Percentiles rank a stretch among this genome's conserved stretches.
phyloP scores from a whole-genome alignment of 352 stramenopile species.

The Pythium sp. region DNA sequence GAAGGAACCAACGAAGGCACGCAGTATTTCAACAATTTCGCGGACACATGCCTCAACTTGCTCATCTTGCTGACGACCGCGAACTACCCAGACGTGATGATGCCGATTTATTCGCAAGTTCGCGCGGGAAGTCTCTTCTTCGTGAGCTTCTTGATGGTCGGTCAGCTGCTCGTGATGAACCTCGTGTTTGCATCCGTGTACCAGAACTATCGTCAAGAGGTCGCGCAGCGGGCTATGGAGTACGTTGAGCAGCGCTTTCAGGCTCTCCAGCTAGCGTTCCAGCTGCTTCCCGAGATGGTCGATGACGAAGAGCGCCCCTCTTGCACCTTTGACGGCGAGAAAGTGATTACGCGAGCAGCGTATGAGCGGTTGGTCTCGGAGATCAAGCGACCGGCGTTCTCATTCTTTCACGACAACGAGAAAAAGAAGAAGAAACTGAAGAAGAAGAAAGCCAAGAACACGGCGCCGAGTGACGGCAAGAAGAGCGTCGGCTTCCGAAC shows the following conservation, averaged over 20 bases:
- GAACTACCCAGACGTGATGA: constrained; percentile 85
- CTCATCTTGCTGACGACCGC: constrained; percentile 73
- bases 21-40: constrained; percentile 50
- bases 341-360: constrained; percentile 25
- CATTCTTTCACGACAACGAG: constrained; percentile 25
- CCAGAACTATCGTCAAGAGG: constrained; percentile 56
- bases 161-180: constrained; percentile 80
- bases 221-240: constrained; percentile 25
- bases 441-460: constrained; percentile 6
- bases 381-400: constrained; percentile 30
- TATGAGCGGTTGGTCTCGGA: constrained; percentile 30
- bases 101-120: constrained; percentile 53
- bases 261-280: constrained; percentile 51
- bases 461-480: not conserved
- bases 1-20: constrained; percentile 48
- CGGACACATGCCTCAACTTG: constrained; percentile 51
- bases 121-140: constrained; percentile 61
- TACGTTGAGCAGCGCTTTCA: constrained; percentile 35
- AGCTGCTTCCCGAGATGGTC: constrained; percentile 28
- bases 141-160: constrained; percentile 63
- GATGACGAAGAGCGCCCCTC: constrained; percentile 3
- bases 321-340: constrained; percentile 12
- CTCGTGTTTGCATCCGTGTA: constrained; percentile 75
- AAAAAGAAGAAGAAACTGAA: constrained; percentile 12
- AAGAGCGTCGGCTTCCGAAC: constrained; percentile 2